Base-by-base conservation (phyloP, 768 basidiomycete genomes). In the Sporobolomyces pararoseus region DNA sequence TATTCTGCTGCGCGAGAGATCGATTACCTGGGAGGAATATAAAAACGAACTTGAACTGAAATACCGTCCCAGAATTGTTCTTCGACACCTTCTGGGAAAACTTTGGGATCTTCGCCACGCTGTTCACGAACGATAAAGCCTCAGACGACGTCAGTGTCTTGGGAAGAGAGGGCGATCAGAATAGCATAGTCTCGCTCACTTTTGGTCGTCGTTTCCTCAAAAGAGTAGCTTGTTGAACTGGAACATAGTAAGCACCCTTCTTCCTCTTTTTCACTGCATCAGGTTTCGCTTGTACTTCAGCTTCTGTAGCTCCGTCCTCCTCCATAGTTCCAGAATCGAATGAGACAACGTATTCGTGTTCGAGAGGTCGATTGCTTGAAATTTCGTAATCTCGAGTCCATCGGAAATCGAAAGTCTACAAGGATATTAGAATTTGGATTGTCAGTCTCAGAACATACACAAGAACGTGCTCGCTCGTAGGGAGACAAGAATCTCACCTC, bases 361-460 rank as follows among this genome's bases (percentile, higher is more conserved):
- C 27, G 29, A 76, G 32, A 1, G 19, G 23, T 7, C 75, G 69
- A 2, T 0, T 7, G 17, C 10, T 35, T 4, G 67, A 27, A 32
- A 69, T 14, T 34, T 76, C 69, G 70, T 76, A 76, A 39, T 76
- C 71, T 52, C 75, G 69, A 16, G 63, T 55, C 39, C 57, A 70
- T 17, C 64, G 66, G 67, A 72, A 74, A 21, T 73, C 65, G 64
- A 62, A 67, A 17, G 34, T 23, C 71, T 75, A n/a, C n/a, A n/a
- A n/a, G n/a, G n/a, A n/a, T n/a, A n/a, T n/a, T n/a, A n/a, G n/a
- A n/a, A n/a, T n/a, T n/a, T n/a, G n/a, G n/a, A n/a, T n/a, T n/a
- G n/a, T n/a, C n/a, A n/a, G n/a, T n/a, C n/a, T n/a, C n/a, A n/a
- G n/a, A n/a, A n/a, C n/a, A n/a, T n/a, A n/a, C n/a, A n/a, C n/a